phyloP scores from a whole-genome alignment of 495 filamentous ascomycete species.

The Penicillium malachiteum region DNA sequence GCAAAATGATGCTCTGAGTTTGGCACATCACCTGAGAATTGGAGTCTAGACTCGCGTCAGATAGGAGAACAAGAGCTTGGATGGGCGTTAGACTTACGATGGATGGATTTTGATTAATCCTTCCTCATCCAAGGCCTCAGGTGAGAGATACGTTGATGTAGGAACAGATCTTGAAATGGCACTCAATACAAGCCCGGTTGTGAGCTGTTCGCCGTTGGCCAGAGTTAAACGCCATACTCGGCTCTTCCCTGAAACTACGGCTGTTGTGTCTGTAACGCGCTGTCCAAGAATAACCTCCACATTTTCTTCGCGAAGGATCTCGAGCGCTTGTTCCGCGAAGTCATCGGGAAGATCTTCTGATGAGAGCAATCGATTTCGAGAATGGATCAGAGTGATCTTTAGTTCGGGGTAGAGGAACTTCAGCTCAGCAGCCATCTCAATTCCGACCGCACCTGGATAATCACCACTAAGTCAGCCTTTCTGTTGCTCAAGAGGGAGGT shows the following conservation, averaged over 20 bases:
- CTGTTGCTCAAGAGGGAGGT: neutral
- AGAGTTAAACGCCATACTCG: conserved; percentile 55
- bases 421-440: conserved; percentile 70
- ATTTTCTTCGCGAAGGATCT: conserved; percentile 50
- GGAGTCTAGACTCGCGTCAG: conserved; percentile 28
- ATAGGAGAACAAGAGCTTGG: neutral
- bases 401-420: conserved; percentile 56
- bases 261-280: conserved; percentile 43
- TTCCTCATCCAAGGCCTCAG: conserved; percentile 46
- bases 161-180: conserved; percentile 57
- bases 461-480: conserved; percentile 6
- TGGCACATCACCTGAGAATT: conserved; percentile 44
- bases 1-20: conserved; percentile 59
- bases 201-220: conserved; percentile 51
- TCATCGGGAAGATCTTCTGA: conserved; percentile 65
- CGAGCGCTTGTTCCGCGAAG: conserved; percentile 54
- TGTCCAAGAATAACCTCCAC: conserved; percentile 56
- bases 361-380: conserved; percentile 59
- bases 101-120: conserved; percentile 57
- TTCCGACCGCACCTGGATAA: conserved; percentile 60
- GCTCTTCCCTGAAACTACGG: conserved; percentile 29
- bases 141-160: conserved; percentile 54
- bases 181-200: conserved; percentile 56
- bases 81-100: conserved; percentile 18
- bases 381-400: conserved; percentile 66